Evolutionary conservation across 75 land plant species (phyloP), one percentile per base, ranked within the genome.

Genomic region (Cryptomeria japonica): DNA sequence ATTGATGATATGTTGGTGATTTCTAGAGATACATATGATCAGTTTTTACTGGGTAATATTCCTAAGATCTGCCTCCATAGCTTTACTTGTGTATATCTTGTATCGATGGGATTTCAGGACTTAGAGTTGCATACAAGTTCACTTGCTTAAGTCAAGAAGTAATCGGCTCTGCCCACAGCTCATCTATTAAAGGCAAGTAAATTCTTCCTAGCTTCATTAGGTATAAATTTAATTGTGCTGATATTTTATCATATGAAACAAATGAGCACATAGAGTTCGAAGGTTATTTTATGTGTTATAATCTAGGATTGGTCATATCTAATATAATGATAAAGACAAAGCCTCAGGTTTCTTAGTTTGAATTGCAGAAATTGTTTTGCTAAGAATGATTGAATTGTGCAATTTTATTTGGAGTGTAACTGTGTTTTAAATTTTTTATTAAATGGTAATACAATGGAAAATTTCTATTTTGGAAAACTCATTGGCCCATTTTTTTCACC

Each of bases 181-280:
- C 99, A 56, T 95, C 99, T n/a, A 89, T 98, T 46, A 97, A 98
- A 94, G 99, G 99, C 95, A 42, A 80, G 42, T 25, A 28, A 80
- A 80, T 78, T 37, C 44, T 38, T 38, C 22, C 3, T 22, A 38
- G 80, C 22, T 78, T 78, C 22, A 19, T 4, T 37, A 5, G 80
- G 3, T 39, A 37, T 78, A 36, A 14, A 15, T 36, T 78, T 38
- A 37, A 78, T 39, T 1, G 15, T 39, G 44, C 22, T 2, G 9
- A 22, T 18, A 36, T 38, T 39, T 38, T 6, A 78, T 37, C 80
- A 78, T 39, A 18, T 78, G 10, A 78, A 78, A 78, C 38, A 37
- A 39, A 78, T 37, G 25, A 38, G 44, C 80, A 78, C 41, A 37
- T 15, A 78, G 41, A 78, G 6, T 37, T 78, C 39, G 36, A 39